Conservation (phyloP, 192 early-diverging fungal species). For the Dispira parvispora region DNA sequence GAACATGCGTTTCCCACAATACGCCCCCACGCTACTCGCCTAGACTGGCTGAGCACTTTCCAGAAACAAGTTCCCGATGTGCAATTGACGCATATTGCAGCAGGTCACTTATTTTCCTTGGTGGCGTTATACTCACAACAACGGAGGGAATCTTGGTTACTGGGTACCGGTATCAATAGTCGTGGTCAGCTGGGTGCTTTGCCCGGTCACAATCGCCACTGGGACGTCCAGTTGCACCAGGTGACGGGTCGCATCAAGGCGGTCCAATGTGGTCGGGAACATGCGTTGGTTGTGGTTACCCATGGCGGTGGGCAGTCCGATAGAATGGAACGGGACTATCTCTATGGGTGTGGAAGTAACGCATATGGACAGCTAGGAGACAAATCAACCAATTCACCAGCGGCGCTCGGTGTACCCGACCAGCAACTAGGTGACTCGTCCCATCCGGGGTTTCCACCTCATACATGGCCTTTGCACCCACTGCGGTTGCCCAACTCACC, state of each 20-base stretch:
- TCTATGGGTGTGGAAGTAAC: not conserved
- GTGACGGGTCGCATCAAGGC: not conserved
- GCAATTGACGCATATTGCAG: not conserved
- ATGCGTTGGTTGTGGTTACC: not conserved
- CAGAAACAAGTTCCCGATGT: no score
- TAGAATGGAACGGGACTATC: not conserved
- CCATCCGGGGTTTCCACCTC: not conserved
- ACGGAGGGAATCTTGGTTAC: not conserved
- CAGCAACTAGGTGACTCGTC: not conserved
- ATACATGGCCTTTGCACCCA: no score
- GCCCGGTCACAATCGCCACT: not conserved
- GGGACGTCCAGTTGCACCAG: not conserved
- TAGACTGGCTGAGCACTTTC: no score
- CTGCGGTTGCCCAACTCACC: not conserved
- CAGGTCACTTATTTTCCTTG: conserved; percentile 8
- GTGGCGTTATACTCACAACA: not conserved
- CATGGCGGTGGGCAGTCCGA: not conserved
- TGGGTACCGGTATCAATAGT: not conserved
- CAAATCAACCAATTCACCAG: not conserved
- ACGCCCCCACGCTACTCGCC: no score
- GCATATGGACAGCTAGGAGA: not conserved
- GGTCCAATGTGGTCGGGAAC: not conserved
- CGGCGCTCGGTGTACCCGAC: not conserved
- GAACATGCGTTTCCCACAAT: no score
- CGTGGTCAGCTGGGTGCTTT: conserved; percentile 1